These are phyloP conservation scores for Aspergillus affinis DNA, from an alignment of 495 filamentous ascomycete species.

Conservation along the genomic window DNA sequence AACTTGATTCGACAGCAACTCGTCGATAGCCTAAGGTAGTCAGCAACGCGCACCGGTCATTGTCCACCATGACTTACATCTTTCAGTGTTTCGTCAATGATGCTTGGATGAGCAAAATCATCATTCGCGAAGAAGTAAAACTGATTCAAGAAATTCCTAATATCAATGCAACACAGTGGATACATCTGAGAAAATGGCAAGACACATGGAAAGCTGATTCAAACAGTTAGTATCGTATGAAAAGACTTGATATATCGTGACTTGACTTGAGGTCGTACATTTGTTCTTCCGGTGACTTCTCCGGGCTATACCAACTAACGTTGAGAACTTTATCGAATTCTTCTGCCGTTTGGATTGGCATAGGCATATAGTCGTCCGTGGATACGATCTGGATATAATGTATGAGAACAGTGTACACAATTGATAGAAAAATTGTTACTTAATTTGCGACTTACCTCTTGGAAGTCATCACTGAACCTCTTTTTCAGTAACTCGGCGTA, in stretches of 20 bases:
- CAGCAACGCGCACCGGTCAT: slow-evolving; percentile 8
- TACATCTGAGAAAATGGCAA: slow-evolving; percentile 99
- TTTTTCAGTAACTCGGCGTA: slow-evolving; percentile 90
- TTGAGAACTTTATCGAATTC: slow-evolving; percentile 94
- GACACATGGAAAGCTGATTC: slow-evolving; percentile 76
- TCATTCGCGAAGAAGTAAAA: slow-evolving; percentile 96
- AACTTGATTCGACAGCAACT: slow-evolving; percentile 85
- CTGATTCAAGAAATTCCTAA: slow-evolving; percentile 92
- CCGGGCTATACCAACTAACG: slow-evolving; percentile 89
- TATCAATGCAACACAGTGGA: slow-evolving; percentile 94
- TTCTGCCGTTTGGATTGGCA: slow-evolving; percentile 85
- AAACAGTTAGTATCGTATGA: slow-evolving; percentile 14
- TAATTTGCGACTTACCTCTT: slow-evolving; percentile 58
- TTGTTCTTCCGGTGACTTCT: slow-evolving; percentile 71
- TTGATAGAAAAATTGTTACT: too few species aligned
- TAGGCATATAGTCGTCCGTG: slow-evolving; percentile 99
- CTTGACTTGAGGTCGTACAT: slow-evolving; percentile 50
- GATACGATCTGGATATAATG: slow-evolving; percentile 68
- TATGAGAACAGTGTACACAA: too few species aligned
- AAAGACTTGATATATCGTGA: neutral
- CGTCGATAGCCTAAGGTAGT: slow-evolving; percentile 66
- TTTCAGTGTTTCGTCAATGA: slow-evolving; percentile 86
- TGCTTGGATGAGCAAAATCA: slow-evolving; percentile 80
- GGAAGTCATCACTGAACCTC: slow-evolving; percentile 89
- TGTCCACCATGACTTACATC: slow-evolving; percentile 46